A percentile compares a stretch with the other conserved stretches of the same genome.
Evolutionary conservation across 2,329 filamentous ascomycete species (phyloP).

Genomic region (Apiospora rasikravindrae): DNA sequence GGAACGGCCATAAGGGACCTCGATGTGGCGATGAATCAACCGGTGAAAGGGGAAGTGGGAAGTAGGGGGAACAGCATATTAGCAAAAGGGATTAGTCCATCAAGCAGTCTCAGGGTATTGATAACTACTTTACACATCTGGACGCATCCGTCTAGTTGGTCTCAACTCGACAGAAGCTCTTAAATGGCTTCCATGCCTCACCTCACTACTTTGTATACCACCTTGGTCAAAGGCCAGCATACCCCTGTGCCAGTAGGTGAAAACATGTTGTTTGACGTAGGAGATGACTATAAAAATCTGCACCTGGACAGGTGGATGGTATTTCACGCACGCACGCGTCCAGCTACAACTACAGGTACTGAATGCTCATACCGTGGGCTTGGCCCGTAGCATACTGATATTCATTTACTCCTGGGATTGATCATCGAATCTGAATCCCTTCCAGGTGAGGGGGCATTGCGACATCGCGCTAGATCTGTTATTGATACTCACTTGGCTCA

Average conservation of each 20-base stretch:
- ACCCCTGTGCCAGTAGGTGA: background rate
- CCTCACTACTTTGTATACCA: too few relatives aligned
- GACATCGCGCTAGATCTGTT: background rate
- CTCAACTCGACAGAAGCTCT: too few relatives aligned
- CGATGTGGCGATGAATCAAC: background rate
- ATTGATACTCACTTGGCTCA: background rate
- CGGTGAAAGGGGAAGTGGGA: background rate
- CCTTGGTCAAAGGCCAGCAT: background rate
- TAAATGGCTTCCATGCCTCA: too few relatives aligned
- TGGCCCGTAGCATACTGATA: background rate
- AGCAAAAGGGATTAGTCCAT: too few relatives aligned
- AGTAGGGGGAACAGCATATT: background rate
- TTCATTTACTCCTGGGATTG: background rate
- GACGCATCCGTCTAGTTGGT: too few relatives aligned
- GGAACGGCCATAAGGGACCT: background rate
- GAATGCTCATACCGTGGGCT: background rate
- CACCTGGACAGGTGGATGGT: too few relatives aligned
- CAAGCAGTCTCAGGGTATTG: too few relatives aligned
- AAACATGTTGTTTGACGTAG: background rate
- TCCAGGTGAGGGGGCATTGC: background rate
- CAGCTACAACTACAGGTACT: background rate
- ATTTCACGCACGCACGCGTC: background rate
- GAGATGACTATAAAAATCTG: background rate
- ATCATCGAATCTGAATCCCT: background rate
- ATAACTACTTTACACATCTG: too few relatives aligned